Evolutionary conservation across 1,284 basidiomycete genomes (phyloP).

Genomic region (Apiotrichum sp.): DNA sequence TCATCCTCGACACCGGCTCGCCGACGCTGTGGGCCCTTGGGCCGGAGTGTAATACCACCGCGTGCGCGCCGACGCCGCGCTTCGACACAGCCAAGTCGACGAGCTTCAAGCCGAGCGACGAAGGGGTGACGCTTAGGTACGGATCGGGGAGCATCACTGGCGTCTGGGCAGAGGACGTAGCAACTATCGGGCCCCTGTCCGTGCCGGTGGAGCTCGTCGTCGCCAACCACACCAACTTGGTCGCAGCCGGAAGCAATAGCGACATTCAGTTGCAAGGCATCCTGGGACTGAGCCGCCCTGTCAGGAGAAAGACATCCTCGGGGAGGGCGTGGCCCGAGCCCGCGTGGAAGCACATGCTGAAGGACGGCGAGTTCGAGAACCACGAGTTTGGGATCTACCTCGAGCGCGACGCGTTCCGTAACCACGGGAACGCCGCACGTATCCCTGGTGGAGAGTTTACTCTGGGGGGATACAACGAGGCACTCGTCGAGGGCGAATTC

Average conservation of each 20-base stretch:
- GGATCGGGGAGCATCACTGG: background rate
- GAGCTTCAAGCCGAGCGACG: background rate
- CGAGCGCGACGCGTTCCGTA: background rate
- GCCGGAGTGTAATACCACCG: background rate
- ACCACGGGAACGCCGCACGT: background rate
- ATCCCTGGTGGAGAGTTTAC: background rate
- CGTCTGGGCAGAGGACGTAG: background rate
- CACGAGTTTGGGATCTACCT: conserved; percentile 4
- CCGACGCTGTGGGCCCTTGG: background rate
- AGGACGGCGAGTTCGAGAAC: background rate
- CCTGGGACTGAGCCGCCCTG: background rate
- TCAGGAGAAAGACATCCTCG: background rate
- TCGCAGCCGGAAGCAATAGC: background rate
- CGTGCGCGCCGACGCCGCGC: background rate
- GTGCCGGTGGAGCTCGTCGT: background rate
- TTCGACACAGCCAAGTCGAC: background rate
- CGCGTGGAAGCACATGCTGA: conserved; percentile 2
- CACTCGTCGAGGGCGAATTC: background rate
- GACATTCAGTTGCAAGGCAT: conserved; percentile 1
- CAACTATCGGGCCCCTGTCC: background rate
- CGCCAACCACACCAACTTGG: background rate
- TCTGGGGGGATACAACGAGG: background rate
- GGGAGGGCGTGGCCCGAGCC: background rate
- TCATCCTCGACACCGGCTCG: conserved; percentile 2
- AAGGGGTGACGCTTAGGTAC: background rate